Evolutionary conservation across 805 yeast genomes (phyloP), one percentile per base, ranked within the genome.

Genomic region (Barnettozyma siamensis): DNA sequence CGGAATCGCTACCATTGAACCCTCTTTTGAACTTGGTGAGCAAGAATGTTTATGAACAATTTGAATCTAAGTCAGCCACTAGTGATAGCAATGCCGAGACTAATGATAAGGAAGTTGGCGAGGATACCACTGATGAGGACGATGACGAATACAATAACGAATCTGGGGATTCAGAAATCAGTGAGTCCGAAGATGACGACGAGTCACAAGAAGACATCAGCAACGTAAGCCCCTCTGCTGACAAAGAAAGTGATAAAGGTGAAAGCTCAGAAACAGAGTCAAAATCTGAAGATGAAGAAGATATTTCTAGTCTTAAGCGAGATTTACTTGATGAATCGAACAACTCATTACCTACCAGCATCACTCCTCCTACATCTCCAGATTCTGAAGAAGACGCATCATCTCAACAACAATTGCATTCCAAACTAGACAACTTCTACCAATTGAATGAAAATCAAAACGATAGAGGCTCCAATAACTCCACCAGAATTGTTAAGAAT

Each of bases 391-490:
- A 54, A 27, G 58, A 51, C 11, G 64, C 60, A 11, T 51, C 35
- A 13, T 26, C 29, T 26, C 57, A 26, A 60, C 63, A 28, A 48
- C 57, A 45, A 33, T 7, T 37, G 4, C 18, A 2, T 7, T 33
- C 74, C 62, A 44, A 91, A 83, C 15, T 80, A 11, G 49, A 60
- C 3, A 66, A 70, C 34, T 83, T 80, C 51, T 80, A 73, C 57
- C 74, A 67, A 42, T 60, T 82, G 26, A 77, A 78, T 57, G 93
- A 84, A 58, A 51, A 62, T 30, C 46, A 62, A 5, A 60, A 67
- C 34, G 94, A 86, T 56, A 67, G 66, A 35, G 95, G 95, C 2
- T 71, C 87, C 2, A 75, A 78, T 47, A 62, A 64, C 2, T 73
- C 83, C 8, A 62, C 57, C 1, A 69, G 86, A 41, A 80, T 88